These are phyloP conservation scores for Nigrospora oryzae DNA, from an alignment of 2,329 filamentous ascomycete species.

Conservation along the genomic window DNA sequence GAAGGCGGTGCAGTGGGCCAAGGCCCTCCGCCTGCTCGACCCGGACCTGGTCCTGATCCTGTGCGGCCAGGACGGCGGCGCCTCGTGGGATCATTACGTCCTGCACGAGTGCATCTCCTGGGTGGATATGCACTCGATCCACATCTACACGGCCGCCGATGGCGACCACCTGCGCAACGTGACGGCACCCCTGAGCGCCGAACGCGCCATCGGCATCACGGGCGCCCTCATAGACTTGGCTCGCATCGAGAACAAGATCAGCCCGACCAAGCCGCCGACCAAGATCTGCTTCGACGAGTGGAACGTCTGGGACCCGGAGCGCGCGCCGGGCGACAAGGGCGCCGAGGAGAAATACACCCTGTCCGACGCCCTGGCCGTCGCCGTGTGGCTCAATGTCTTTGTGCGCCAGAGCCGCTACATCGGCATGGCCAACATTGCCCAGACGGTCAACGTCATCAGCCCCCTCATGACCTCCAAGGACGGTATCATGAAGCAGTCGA, in stretches of 20 bases:
- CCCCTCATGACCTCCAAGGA: conserved; percentile 63
- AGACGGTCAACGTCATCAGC: conserved; percentile 70
- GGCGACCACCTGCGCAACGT: conserved; percentile 37
- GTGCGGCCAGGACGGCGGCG: conserved; percentile 63
- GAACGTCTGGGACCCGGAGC: conserved; percentile 73
- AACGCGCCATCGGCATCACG: conserved; percentile 66
- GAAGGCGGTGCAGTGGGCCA: conserved; percentile 63
- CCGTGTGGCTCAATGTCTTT: conserved; percentile 69
- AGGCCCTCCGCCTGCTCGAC: conserved; percentile 63
- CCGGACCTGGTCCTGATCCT: conserved; percentile 62
- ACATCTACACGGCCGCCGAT: conserved; percentile 62
- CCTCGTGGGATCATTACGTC: conserved; percentile 65
- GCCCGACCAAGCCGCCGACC: conserved; percentile 49
- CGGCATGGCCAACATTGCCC: conserved; percentile 73
- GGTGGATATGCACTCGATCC: conserved; percentile 76
- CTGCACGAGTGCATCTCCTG: conserved; percentile 59
- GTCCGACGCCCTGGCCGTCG: conserved; percentile 68
- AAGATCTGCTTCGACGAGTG: conserved; percentile 79
- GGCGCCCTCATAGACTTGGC: conserved; percentile 64
- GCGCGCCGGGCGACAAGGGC: conserved; percentile 62
- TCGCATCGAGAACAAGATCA: conserved; percentile 57
- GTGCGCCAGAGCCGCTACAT: conserved; percentile 62
- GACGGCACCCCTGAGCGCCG: conserved; percentile 59
- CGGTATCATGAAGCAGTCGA: conserved; percentile 62
- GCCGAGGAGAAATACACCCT: conserved; percentile 69